Conservation (phyloP, 345 rosid species). For the Odontarrhena argentea region DNA sequence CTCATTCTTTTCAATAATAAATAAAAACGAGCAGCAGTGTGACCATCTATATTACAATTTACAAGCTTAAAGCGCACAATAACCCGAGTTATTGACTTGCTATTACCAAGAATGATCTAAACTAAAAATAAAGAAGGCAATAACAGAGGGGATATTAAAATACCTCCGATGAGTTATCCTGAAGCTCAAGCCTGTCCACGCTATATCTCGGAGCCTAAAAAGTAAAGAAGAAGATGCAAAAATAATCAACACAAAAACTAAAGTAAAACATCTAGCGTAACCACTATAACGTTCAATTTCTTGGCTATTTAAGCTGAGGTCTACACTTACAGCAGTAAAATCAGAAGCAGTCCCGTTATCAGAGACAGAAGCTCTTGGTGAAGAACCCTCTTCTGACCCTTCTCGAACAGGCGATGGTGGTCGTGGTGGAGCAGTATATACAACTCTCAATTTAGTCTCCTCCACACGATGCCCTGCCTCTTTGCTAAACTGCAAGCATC, state of each 20-base stretch:
- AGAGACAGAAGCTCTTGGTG: slow-evolving; percentile 70
- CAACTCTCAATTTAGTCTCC: slow-evolving; percentile 77
- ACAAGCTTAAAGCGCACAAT: not conserved
- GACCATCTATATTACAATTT: no score
- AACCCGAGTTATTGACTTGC: not conserved
- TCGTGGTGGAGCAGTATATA: slow-evolving; percentile 74
- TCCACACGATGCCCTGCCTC: slow-evolving; percentile 67
- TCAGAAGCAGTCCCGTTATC: slow-evolving; percentile 64
- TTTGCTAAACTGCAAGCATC: slow-evolving; percentile 54
- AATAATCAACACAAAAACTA: slow-evolving; percentile 20
- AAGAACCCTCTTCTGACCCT: slow-evolving; percentile 83
- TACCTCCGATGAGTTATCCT: slow-evolving; percentile 69
- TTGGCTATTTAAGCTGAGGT: not conserved
- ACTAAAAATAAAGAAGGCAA: not conserved
- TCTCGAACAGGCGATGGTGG: slow-evolving; percentile 79
- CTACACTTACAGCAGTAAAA: slow-evolving; percentile 54
- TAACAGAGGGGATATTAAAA: not conserved
- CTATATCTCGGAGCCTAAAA: slow-evolving; percentile 60
- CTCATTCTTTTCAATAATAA: not conserved
- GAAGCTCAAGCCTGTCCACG: slow-evolving; percentile 51
- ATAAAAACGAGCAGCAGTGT: not conserved
- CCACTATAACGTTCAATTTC: not conserved
- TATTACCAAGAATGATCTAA: not conserved
- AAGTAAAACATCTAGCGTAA: not conserved
- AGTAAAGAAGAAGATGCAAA: slow-evolving; percentile 31